Conservation (phyloP, 306 rosid genomes). For the Sophora flavescens region DNA sequence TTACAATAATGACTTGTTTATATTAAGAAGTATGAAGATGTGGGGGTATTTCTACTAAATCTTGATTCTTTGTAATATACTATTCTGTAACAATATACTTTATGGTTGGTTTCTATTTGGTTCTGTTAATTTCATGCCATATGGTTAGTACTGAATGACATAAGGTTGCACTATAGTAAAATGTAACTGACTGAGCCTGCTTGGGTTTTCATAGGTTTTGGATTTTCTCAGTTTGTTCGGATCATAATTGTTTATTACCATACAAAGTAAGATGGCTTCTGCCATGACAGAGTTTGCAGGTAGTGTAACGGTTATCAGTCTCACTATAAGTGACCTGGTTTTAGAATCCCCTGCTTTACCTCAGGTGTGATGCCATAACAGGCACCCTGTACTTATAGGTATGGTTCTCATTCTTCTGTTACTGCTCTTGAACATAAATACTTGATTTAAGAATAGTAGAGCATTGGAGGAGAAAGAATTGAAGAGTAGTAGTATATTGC, state of each 20-base stretch:
- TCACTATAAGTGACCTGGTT: background rate
- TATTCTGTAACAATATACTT: background rate
- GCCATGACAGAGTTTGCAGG: background rate
- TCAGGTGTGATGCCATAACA: constrained; percentile 11
- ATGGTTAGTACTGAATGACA: background rate
- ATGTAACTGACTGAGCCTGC: background rate
- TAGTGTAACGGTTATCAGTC: constrained; percentile 4
- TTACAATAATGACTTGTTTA: constrained; percentile 15
- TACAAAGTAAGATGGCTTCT: constrained; percentile 5
- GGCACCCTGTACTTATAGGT: constrained; percentile 7
- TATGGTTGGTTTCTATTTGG: constrained; percentile 24
- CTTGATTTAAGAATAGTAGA: background rate
- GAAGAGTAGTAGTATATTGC: constrained; percentile 1
- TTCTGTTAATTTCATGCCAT: constrained; percentile 3
- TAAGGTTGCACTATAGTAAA: constrained; percentile 1
- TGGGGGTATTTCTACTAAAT: background rate
- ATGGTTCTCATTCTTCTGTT: background rate
- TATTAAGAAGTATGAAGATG: background rate
- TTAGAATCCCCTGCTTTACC: background rate
- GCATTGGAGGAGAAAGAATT: background rate
- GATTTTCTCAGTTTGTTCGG: constrained; percentile 7
- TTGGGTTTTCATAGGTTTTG: constrained; percentile 12
- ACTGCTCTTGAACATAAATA: background rate
- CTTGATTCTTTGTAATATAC: background rate
- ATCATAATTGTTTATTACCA: background rate